Evolutionary conservation across 1,284 basidiomycete genomes (phyloP), one percentile per base, ranked within the genome.

Genomic region (Irpex lacteus): DNA sequence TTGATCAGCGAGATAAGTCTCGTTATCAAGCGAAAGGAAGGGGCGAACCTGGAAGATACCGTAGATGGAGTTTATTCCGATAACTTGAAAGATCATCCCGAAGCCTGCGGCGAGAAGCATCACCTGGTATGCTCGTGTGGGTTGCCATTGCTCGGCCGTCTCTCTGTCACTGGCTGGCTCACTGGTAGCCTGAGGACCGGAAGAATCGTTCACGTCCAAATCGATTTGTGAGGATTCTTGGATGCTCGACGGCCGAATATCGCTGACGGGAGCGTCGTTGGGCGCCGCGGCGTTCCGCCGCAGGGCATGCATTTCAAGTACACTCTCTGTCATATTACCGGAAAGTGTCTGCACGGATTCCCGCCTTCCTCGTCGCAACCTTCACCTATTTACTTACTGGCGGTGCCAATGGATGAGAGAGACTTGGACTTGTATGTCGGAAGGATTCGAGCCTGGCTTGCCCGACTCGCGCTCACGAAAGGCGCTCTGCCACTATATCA

Each of bases 31-130:
- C 15, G n/a, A 9, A 34, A 55, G 7, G 34, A 61, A 32, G 38
- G 44, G 11, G 60, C 70, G 59, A 57, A 73, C 77, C 72, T 79
- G 77, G 63, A 78, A 78, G 49, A 78, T 70, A 66, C 77, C 77
- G 58, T 75, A 79, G 32, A 75, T 72, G 13, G 74, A 74, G 60
- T 79, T 81, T 11, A 79, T 78, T 1, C 81, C 81, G 61, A 81
- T 81, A 56, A 80, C 74, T 64, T 81, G 80, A 63, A 81, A 80
- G 8, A 74, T 79, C 78, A 81, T 81, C 61, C 79, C 68, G 61
- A 80, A 81, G 1, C 78, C 80, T 2, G 77, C 73, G 6, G 79
- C 37, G 9, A 82, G 68, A 3, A 82, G 73, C 15, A 77, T 38
- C 4, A 66, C 68, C 65, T 82, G 79, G 60, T 80, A 80, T n/a